Evolutionary conservation across 306 rosid species (phyloP).

Genomic region (Quillaja saponaria): DNA sequence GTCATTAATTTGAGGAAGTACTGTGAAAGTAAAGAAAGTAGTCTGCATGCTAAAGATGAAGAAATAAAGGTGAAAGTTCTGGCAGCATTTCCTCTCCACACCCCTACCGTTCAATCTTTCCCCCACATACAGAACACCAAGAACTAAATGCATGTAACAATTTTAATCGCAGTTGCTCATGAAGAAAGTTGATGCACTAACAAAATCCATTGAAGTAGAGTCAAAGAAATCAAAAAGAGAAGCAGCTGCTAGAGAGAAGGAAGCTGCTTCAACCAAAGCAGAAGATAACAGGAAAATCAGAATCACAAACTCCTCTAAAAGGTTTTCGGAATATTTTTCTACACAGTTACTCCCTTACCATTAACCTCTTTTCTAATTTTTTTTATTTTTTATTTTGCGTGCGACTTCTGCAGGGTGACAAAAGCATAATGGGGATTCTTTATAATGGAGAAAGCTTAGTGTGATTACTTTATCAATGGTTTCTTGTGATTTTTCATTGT

Average conservation of each 20-base stretch:
- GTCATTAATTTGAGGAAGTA: conserved; percentile 65
- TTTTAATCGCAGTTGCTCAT: conserved; percentile 56
- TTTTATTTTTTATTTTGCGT: conserved; percentile 1
- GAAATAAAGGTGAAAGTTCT: conserved; percentile 70
- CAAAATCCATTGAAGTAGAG: conserved; percentile 83
- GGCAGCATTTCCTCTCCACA: background rate
- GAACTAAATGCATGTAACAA: conserved; percentile 29
- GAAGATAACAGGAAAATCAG: conserved; percentile 50
- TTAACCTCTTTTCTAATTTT: conserved; percentile 20
- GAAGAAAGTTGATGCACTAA: conserved; percentile 78
- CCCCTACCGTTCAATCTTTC: background rate
- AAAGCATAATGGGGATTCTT: conserved; percentile 41
- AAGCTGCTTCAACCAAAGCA: conserved; percentile 54
- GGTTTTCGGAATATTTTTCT: conserved; percentile 43
- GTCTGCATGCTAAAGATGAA: conserved; percentile 61
- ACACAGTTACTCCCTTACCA: conserved; percentile 8
- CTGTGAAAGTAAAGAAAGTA: conserved; percentile 62
- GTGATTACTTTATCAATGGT: conserved; percentile 18
- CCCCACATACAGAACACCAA: background rate
- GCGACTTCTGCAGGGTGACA: conserved; percentile 56
- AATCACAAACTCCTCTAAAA: conserved; percentile 51
- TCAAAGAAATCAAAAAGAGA: conserved; percentile 87
- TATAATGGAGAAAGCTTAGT: conserved; percentile 38
- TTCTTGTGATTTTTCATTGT: conserved; percentile 43
- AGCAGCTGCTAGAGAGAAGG: conserved; percentile 79